A percentile compares a stretch with the other conserved stretches of the same genome.
phyloP scores from a whole-genome alignment of 1,139 yeast genomes.

The Debaryomycetaceae sp. region DNA sequence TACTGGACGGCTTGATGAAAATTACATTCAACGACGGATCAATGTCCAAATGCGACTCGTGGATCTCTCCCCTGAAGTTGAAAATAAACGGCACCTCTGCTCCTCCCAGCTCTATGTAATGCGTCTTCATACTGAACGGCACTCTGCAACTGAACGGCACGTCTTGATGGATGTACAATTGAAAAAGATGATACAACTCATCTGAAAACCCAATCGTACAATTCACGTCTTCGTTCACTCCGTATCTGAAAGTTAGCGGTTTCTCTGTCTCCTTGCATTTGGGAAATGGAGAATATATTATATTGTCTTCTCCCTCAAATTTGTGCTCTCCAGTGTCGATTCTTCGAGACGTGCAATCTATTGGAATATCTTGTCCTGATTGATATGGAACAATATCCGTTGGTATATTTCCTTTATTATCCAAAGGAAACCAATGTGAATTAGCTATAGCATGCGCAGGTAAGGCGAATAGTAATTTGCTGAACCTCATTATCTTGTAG shows the following conservation, averaged over 20 bases:
- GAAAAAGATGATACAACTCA: conserved; percentile 68
- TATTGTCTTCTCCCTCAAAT: conserved; percentile 56
- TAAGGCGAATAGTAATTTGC: neutral
- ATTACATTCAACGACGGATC: conserved; percentile 59
- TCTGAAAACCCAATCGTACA: conserved; percentile 68
- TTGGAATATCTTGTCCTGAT: conserved; percentile 42
- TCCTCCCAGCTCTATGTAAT: conserved; percentile 45
- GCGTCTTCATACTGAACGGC: conserved; percentile 45
- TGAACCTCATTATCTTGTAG: neutral
- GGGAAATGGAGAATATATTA: conserved; percentile 59
- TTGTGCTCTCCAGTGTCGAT: conserved; percentile 76
- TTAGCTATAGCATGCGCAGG: neutral
- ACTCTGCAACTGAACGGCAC: conserved; percentile 70
- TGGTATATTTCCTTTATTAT: conserved; percentile 38
- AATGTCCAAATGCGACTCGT: conserved; percentile 67
- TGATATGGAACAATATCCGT: conserved; percentile 32
- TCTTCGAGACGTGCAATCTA: conserved; percentile 64
- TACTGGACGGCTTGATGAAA: conserved; percentile 38
- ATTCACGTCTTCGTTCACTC: conserved; percentile 48
- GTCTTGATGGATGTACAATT: conserved; percentile 73
- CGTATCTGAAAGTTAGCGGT: conserved; percentile 54
- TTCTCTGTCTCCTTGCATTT: conserved; percentile 61
- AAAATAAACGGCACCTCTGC: conserved; percentile 60
- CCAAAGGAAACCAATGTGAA: conserved; percentile 28
- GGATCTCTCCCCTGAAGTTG: conserved; percentile 64